Base-by-base conservation (phyloP, 805 yeast species). In the Ogataea thermomethanolica region DNA sequence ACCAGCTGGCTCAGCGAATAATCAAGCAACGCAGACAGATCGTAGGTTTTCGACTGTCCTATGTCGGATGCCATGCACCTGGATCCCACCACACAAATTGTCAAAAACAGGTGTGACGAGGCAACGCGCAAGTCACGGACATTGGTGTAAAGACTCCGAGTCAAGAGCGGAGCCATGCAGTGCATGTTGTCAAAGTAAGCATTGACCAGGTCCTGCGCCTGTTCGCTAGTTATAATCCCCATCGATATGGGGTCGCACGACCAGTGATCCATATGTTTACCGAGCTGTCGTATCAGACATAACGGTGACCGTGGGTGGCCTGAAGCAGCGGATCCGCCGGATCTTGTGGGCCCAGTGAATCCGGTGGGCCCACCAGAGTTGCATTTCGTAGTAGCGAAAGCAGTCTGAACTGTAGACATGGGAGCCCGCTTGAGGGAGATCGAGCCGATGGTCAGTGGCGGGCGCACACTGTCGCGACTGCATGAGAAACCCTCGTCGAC, bases 131-230 rank as follows among this genome's bases (percentile, higher is more conserved):
- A 38, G 9, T n/a, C 14, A n/a, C 30, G 43, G 2, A 46, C 51
- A 34, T 47, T 31, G 6, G 36, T n/a, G 22, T 47, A 45, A 5
- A 47, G 33, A 25, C 40, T 40, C 27, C 27, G 32, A 6, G 51
- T 47, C 28, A 47, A 35, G 25, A 47, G 35, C 3, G 51, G 51
- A 12, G 51, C 51, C 46, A 41, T 47, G 22, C 26, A 33, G 34
- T 47, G 51, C 29, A 44, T 38, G 11, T 41, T 29, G 14, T 44
- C 46, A 21, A 47, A 47, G 27, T 47, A 47, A 7, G 20, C 21
- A 24, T 47, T 39, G 8, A 47, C 45, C 23, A 47, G 43, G 10
- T 13, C 8, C 31, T 47, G 51, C 3, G 51, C 51, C 12, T 47
- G 49, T 11, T 29, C 23, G 9, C 31, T n/a, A 3, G 43, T 22